Evolutionary conservation across 169 alveolate species (phyloP).

Genomic region (Plasmodium inui): DNA sequence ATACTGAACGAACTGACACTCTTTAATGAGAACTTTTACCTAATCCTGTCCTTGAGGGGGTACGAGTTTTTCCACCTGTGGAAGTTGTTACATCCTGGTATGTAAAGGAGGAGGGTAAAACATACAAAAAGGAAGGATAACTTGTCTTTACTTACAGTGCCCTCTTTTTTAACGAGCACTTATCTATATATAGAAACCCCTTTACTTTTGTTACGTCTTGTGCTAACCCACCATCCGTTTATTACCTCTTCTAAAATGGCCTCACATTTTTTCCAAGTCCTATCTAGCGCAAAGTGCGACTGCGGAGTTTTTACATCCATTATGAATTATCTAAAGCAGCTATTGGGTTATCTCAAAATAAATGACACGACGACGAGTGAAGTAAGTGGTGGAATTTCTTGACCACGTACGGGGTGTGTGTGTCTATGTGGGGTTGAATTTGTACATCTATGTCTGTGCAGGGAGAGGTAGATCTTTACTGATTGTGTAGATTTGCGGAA

Average conservation of each 20-base stretch:
- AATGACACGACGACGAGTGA: conserved; percentile 41
- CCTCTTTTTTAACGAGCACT: background rate
- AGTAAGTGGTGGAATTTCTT: conserved; percentile 6
- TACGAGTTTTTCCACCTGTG: conserved; percentile 63
- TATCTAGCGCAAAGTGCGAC: conserved; percentile 36
- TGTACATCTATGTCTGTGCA: background rate
- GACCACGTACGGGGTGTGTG: background rate
- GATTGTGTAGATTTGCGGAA: background rate
- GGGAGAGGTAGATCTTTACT: background rate
- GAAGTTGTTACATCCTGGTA: conserved; percentile 69
- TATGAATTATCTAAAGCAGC: conserved; percentile 56
- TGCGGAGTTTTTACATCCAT: conserved; percentile 7
- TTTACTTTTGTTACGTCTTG: background rate
- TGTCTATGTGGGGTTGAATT: background rate
- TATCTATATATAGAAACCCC: background rate
- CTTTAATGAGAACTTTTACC: conserved; percentile 41
- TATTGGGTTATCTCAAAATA: conserved; percentile 43
- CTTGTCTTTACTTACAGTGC: background rate
- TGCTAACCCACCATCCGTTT: background rate
- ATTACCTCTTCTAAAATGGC: background rate
- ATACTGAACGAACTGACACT: conserved; percentile 18
- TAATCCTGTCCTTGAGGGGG: conserved; percentile 29
- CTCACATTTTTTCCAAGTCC: conserved; percentile 20
- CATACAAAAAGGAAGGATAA: background rate
- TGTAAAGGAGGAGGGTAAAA: background rate